Conservation (phyloP, 192 early-diverging fungal genomes). For the Haplosporangium gracile region DNA sequence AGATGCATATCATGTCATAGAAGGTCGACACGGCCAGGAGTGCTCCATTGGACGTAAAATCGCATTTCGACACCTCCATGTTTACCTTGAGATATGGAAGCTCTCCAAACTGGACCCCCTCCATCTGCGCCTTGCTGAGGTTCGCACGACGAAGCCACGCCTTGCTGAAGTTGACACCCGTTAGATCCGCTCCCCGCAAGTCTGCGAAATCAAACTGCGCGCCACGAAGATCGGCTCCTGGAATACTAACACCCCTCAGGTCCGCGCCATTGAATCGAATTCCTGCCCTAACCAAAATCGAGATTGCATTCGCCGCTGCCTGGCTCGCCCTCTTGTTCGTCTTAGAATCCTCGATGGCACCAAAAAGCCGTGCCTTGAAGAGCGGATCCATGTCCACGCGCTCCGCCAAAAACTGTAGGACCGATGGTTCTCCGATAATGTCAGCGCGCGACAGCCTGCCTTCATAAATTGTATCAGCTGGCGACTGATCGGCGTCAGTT, state of each 20-base stretch:
- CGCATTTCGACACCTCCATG: neutral
- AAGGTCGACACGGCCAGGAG: too few species aligned
- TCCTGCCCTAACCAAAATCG: constrained; percentile 6
- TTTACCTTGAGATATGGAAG: neutral
- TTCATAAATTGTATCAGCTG: neutral
- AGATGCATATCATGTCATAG: neutral
- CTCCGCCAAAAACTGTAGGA: constrained; percentile 13
- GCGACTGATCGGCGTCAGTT: neutral
- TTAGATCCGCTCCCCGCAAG: neutral
- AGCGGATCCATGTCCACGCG: neutral
- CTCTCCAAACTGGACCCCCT: neutral
- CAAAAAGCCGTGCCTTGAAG: constrained; percentile 1
- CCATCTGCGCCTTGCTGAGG: neutral
- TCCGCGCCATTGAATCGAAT: neutral
- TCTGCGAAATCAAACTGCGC: neutral
- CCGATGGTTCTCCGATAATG: neutral
- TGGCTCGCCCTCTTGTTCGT: neutral
- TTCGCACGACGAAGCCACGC: neutral
- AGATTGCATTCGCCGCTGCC: constrained; percentile 9
- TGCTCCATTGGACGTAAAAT: too few species aligned
- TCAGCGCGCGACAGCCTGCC: neutral
- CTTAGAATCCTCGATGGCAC: neutral
- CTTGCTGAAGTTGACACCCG: neutral
- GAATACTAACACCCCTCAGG: neutral
- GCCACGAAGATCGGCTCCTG: neutral